Base-by-base conservation (phyloP, 2,329 filamentous ascomycete species). In the Cucurbitaria berberidis region DNA sequence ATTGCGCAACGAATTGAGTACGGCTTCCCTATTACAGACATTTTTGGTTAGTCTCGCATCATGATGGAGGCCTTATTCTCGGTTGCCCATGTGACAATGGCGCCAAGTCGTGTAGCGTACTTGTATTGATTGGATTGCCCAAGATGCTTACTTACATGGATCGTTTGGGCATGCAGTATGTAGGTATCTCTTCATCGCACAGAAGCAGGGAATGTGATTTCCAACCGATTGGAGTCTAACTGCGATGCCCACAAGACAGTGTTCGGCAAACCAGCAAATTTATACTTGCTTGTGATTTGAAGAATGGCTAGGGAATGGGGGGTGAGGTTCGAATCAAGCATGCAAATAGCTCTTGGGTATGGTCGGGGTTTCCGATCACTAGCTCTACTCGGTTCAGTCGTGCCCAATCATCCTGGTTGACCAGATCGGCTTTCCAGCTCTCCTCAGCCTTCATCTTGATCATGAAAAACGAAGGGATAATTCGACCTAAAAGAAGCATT, bases 61-160 rank as follows among this genome's bases (percentile, higher is more conserved):
- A 29, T 29, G 40, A 2, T 13, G 24, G 39, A 2, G 22, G 10
- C 39, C 27, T n/a, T 24, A 22, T 24, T 18, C 26, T 21, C 15
- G 21, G 10, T 11, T n/a, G 10, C 2, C n/a, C 24, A 29, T 29
- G n/a, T n/a, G 22, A 42, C 39, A 24, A 42, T 42, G 16, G 29
- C 40, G 40, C 40, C 40, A 42, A 19, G 40, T n/a, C 29, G 40
- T 42, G 40, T 27, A 42, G 40, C 40, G 40, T 30, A 29, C 22
- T n/a, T 30, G 11, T 15, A 5, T n/a, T 42, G 40, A 29, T 29
- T 42, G 40, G 40, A 19, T 18, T 26, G 9, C 6, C 16, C 24
- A 7, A 18, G 22, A 29, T 29, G 24, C 40, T 18, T 29, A 26
- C 2, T 16, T 29, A n/a, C 24, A 26, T 29, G 24, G 11, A 16